These are phyloP conservation scores for Argentina anserina DNA, from an alignment of 306 rosid species.

Conservation along the genomic window DNA sequence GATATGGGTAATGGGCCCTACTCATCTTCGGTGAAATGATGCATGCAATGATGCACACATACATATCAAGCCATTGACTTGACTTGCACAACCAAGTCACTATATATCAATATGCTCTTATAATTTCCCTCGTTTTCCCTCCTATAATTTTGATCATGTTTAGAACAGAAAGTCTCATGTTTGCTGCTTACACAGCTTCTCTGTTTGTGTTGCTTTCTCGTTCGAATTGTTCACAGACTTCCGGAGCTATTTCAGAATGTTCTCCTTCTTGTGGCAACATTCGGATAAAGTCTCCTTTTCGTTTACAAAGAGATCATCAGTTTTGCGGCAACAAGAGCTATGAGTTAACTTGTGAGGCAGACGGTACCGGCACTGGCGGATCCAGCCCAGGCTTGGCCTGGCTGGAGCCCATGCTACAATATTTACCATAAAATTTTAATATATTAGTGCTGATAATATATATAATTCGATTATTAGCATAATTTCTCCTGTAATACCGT, in stretches of 20 bases:
- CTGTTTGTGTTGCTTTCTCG: neutral
- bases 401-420: no score
- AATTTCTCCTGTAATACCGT: no score
- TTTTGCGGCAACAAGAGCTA: neutral
- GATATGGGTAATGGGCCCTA: neutral
- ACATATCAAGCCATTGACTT: neutral
- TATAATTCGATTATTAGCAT: no score
- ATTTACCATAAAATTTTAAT: no score
- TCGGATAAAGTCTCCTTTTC: neutral
- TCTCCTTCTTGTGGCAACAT: constrained; percentile 3
- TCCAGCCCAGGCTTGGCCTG: no score
- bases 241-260: neutral
- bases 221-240: neutral
- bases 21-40: neutral
- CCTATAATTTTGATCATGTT: neutral
- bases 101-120: no score
- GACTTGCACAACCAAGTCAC: no score
- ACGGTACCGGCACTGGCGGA: no score
- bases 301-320: neutral
- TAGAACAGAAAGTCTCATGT: neutral
- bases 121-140: no score
- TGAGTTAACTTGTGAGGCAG: neutral
- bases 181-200: neutral
- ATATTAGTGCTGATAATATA: no score
- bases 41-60: neutral